Base-by-base conservation (phyloP, 345 rosid species). In the Gossypium raimondii region DNA sequence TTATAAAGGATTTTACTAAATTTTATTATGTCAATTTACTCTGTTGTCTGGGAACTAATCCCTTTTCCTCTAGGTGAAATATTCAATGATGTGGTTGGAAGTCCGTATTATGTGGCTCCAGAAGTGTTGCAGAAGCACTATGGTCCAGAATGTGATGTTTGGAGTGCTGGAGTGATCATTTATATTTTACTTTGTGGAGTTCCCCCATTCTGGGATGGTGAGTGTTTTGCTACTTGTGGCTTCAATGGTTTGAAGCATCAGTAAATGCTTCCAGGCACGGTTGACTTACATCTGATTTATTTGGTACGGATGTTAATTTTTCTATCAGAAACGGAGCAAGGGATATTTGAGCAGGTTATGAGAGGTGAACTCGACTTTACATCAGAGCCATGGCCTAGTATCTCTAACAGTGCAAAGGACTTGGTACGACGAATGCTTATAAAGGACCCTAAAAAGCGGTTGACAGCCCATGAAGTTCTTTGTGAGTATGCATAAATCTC, bases 201-300 rank as follows among this genome's bases (percentile, higher is more conserved):
- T 1, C 99, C 98, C 66, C 99, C 98, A 41, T 95, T 95, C 78
- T 95, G 99, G 99, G 99, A 91, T 78, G 99, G 98, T 94, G 74
- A 85, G 85, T 72, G 20, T 62, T 43, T 70, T 64, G 24, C 51
- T 65, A 53, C 67, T 67, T 24, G 9, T 16, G 8, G 25, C 70
- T 58, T 68, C 34, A 9, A 9, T 11, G 9, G 51, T 56, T 73
- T 57, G 57, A 44, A 48, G 63, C 29, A 75, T 68, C 34, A 9
- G 14, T 53, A 16, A 62, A 65, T 77, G 76, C 43, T 74, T 73
- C 25, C 16, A 14, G 50, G 73, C 43, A 73, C 63, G 14, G 76
- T 71, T 62, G 41, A 41, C 11, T 74, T 45, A 18, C 51, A 43
- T 79, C 67, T 78, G 60, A 82, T 75, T 11, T 60, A 22, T 75